These are phyloP conservation scores for Corinectria fuckeliana DNA, from an alignment of 2,329 filamentous ascomycete genomes.

Conservation along the genomic window DNA sequence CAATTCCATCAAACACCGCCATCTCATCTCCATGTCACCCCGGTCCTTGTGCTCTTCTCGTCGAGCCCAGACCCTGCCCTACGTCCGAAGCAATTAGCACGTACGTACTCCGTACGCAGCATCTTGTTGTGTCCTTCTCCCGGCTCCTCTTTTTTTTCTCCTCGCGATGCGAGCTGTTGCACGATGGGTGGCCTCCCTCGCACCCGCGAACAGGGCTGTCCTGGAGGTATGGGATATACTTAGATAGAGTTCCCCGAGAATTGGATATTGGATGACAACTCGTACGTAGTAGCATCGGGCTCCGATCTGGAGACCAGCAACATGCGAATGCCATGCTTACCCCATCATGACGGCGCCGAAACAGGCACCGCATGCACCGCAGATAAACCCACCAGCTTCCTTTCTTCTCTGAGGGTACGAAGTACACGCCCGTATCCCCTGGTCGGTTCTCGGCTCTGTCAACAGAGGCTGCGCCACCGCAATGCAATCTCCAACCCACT, in stretches of 20 bases:
- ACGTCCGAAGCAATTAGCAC: no score
- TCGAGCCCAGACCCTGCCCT: constrained; percentile 4
- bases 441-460: constrained; percentile 17
- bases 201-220: background rate
- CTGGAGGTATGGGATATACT: background rate
- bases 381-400: constrained; percentile 19
- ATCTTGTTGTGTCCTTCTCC: background rate
- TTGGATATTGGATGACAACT: background rate
- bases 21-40: constrained; percentile 17
- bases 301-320: constrained; percentile 10
- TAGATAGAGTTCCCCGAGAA: constrained; percentile 10
- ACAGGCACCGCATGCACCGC: constrained; percentile 17
- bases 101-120: no score
- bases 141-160: background rate
- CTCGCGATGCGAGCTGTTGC: no score
- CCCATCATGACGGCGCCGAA: constrained; percentile 16
- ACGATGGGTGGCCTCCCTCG: no score
- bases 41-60: background rate
- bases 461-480: constrained; percentile 15
- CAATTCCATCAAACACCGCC: constrained; percentile 14
- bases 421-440: constrained; percentile 3
- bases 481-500: constrained; percentile 25
- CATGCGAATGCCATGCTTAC: constrained; percentile 11
- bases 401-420: constrained; percentile 1
- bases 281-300: background rate